A percentile compares a stretch with the other conserved stretches of the same genome.
phyloP scores from a whole-genome alignment of 1,284 basidiomycete species.

The Ceratobasidium theobromae region DNA sequence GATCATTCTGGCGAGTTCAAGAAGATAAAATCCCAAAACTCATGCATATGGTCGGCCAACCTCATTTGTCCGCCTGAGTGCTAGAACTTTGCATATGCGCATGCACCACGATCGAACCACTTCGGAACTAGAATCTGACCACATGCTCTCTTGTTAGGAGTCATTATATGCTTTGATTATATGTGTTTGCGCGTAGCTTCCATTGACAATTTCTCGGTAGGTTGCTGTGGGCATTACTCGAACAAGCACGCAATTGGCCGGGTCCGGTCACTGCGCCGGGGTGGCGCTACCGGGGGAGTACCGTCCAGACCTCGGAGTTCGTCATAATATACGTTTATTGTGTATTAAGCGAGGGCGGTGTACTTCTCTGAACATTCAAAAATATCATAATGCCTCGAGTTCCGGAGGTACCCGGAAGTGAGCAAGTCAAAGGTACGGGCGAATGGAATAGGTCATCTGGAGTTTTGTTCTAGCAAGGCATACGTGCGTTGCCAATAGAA shows the following conservation, averaged over 20 bases:
- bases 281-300: neutral
- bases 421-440: neutral
- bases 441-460: neutral
- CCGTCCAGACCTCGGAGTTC: no score
- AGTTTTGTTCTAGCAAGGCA: neutral
- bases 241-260: no score
- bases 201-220: neutral
- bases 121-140: neutral
- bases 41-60: no score
- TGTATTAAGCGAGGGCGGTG: no score
- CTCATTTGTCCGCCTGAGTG: neutral
- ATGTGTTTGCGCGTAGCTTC: neutral
- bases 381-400: neutral
- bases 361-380: no score
- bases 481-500: no score
- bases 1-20: neutral
- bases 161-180: neutral
- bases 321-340: no score
- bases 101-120: neutral
- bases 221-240: neutral
- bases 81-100: neutral
- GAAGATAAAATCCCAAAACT: neutral
- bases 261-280: no score
- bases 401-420: neutral
- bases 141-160: neutral